These are phyloP conservation scores for Kentomonas sorsogonicus DNA, from an alignment of 208 protist species.

Conservation along the genomic window DNA sequence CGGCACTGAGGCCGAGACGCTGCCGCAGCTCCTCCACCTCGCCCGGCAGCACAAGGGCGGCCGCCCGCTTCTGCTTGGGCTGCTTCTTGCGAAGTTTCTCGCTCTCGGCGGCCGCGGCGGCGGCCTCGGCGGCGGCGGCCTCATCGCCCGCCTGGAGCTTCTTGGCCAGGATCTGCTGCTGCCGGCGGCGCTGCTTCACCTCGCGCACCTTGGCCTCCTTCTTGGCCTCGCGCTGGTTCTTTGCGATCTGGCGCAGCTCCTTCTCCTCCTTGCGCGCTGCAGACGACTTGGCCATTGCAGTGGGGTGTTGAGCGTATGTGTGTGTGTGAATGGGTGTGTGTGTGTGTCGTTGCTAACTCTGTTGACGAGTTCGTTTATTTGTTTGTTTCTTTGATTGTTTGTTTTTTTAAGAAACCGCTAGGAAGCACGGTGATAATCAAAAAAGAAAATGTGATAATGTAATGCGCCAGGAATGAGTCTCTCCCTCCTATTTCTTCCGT, in stretches of 20 bases:
- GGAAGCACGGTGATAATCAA: too few relatives aligned
- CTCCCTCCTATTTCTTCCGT: too few relatives aligned
- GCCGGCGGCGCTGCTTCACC: constrained; percentile 32
- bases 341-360: background rate
- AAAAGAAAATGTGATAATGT: too few relatives aligned
- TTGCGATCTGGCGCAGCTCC: constrained; percentile 73
- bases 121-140: background rate
- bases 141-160: constrained; percentile 1
- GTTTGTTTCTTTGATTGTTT: too few relatives aligned
- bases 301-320: background rate
- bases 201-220: constrained; percentile 51
- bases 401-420: too few relatives aligned
- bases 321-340: constrained; percentile 6
- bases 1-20: constrained; percentile 27
- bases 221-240: constrained; percentile 36
- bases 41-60: constrained; percentile 67
- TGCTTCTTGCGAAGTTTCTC: too few relatives aligned
- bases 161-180: constrained; percentile 16
- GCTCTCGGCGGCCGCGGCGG: background rate
- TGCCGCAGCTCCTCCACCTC: constrained; percentile 57
- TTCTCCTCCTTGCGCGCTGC: constrained; percentile 79
- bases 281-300: constrained; percentile 37
- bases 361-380: background rate
- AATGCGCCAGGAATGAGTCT: too few relatives aligned
- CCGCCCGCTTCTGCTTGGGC: too few relatives aligned